These are phyloP conservation scores for Fraxinus sp. DNA, from an alignment of 305 asterid genomes.

Conservation along the genomic window DNA sequence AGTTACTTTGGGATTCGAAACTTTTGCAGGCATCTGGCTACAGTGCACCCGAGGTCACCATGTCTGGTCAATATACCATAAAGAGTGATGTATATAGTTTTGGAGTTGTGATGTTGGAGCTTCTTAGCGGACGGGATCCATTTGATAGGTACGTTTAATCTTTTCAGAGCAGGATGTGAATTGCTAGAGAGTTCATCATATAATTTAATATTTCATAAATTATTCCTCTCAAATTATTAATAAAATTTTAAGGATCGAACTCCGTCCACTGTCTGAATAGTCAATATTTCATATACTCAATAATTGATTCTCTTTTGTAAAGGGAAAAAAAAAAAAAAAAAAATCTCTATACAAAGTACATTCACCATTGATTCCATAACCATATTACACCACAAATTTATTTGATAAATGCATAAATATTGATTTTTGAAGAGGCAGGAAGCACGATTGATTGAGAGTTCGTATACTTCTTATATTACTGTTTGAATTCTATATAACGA, in stretches of 20 bases:
- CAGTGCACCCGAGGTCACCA: conserved; percentile 89
- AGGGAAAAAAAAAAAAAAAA: too few species aligned
- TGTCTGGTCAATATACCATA: conserved; percentile 88
- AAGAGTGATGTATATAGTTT: conserved; percentile 91
- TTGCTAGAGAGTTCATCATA: neutral
- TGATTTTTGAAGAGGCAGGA: neutral
- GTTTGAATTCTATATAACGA: neutral
- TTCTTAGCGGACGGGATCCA: conserved; percentile 82
- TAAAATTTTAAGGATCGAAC: neutral
- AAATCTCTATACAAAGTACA: neutral
- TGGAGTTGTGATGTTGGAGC: conserved; percentile 79
- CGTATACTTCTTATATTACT: neutral
- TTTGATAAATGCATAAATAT: neutral
- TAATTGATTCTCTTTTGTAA: neutral
- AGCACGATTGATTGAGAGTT: neutral
- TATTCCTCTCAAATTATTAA: neutral
- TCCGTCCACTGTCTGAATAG: neutral
- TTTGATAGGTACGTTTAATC: conserved; percentile 58
- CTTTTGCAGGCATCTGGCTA: conserved; percentile 70
- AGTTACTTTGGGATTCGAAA: neutral
- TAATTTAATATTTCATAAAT: neutral
- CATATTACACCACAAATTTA: neutral
- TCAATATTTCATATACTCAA: neutral
- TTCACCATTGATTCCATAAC: neutral
- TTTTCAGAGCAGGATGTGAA: neutral